Evolutionary conservation across 495 filamentous ascomycete genomes (phyloP).

Genomic region (Lophiostoma macrostomum): DNA sequence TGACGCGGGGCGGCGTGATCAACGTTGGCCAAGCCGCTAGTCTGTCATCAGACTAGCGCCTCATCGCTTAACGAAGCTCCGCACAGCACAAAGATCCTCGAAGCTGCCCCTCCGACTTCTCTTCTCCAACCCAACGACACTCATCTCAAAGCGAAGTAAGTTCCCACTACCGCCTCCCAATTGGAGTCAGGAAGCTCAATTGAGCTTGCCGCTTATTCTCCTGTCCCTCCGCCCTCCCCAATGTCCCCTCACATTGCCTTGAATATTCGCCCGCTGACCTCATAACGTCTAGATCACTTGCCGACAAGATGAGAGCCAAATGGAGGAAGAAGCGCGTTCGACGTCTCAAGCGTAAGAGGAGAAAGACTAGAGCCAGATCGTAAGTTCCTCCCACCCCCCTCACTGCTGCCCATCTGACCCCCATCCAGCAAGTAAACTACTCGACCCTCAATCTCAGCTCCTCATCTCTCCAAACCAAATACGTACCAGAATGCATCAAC

Average conservation of each 20-base stretch:
- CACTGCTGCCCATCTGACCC: slow-evolving; percentile 8
- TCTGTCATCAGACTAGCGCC: slow-evolving; percentile 6
- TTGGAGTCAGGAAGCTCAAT: slow-evolving; percentile 4
- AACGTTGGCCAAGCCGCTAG: slow-evolving; percentile 2
- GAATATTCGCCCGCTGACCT: slow-evolving; percentile 41
- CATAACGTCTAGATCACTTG: slow-evolving; percentile 27
- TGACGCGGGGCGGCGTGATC: not conserved
- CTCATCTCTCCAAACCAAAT: slow-evolving; percentile 16
- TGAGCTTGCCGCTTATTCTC: slow-evolving; percentile 18
- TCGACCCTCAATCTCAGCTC: slow-evolving; percentile 36
- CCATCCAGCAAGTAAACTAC: slow-evolving; percentile 44
- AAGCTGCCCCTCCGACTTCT: slow-evolving; percentile 8
- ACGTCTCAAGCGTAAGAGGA: slow-evolving; percentile 96
- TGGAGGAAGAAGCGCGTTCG: slow-evolving; percentile 99
- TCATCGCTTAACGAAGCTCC: slow-evolving; percentile 25
- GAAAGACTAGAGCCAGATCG: slow-evolving; percentile 96
- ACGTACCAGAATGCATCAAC: slow-evolving; percentile 6
- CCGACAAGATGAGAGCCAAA: slow-evolving; percentile 89
- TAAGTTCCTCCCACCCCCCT: slow-evolving; percentile 47
- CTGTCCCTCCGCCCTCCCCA: not conserved
- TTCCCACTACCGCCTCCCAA: not conserved
- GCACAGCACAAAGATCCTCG: slow-evolving; percentile 16
- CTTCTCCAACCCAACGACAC: slow-evolving; percentile 31
- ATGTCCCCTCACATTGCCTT: slow-evolving; percentile 8
- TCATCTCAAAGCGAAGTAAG: slow-evolving; percentile 38